Base-by-base conservation (phyloP, 2,329 filamentous ascomycete genomes). In the Colletotrichum nymphaeae region DNA sequence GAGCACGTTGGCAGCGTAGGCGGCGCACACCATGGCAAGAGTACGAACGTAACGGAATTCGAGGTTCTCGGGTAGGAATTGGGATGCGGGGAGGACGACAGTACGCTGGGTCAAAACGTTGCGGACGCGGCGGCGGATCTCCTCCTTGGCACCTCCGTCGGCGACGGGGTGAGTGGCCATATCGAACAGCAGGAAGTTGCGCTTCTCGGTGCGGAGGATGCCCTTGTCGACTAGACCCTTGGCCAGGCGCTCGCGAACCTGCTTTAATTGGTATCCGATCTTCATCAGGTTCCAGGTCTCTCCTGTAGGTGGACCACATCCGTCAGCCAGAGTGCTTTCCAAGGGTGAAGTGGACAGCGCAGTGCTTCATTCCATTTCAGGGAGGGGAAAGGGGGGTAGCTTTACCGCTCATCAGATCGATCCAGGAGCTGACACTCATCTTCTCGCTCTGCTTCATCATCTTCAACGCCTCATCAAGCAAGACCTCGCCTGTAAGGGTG, bases 241-340 rank as follows among this genome's bases (percentile, higher is more conserved):
- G 80, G 95, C 96, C 70, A 99, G 90, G 71, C 97, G 94, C 87
- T 99, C 97, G 81, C 97, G 95, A 72, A 99, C 97, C 89, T 99
- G 97, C 87, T 99, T 99, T 78, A 99, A 90, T 87, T 99, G 97
- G 85, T 99, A 99, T 82, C 97, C 97, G 79, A 99, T 99, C 88
- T 99, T 99, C 97, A 99, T 98, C 76, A 99, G 87, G 83, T 99
- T 99, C 97, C 97, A 99, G 68, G 97, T 99, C 85, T 99, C 97
- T 82, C 97, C 96, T 98, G 81, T 56, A 28, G 16, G 42, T 42
- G 35, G 55, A 37, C n/a, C 30, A 30, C 26, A 30, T 26, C 69
- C 30, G 35, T 72, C 70, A 74, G 73, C 58, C 64, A 52, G 22
- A 30, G 60, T 68, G 37, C 16, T 53, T 59, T 30, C 16, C 7